phyloP scores from a whole-genome alignment of 345 rosid genomes.

The Turritis glabra region DNA sequence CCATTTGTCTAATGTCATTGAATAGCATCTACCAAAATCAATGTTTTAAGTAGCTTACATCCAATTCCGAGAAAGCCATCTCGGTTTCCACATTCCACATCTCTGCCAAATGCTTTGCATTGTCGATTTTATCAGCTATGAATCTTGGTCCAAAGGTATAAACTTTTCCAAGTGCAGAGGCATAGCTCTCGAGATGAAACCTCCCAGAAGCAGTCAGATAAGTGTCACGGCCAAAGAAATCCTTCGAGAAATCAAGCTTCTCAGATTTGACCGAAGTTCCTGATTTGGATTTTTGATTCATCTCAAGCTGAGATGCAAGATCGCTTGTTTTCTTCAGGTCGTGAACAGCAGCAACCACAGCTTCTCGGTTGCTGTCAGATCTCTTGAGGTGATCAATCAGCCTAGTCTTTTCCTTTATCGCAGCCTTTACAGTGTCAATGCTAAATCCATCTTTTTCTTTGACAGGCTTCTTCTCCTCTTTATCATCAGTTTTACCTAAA shows the following conservation, averaged over 20 bases:
- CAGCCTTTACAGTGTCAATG: conserved; percentile 61
- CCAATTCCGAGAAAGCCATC: conserved; percentile 76
- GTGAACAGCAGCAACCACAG: conserved; percentile 61
- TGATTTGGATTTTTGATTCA: conserved; percentile 45
- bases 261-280: conserved; percentile 40
- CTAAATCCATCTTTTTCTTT: conserved; percentile 44
- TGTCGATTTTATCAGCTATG: conserved; percentile 55
- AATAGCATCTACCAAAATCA: neutral
- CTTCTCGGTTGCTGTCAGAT: conserved; percentile 80
- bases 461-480: conserved; percentile 40
- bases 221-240: conserved; percentile 59
- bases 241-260: conserved; percentile 43
- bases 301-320: conserved; percentile 70
- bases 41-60: conserved; percentile 48
- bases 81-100: conserved; percentile 83
- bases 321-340: conserved; percentile 70
- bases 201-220: conserved; percentile 73
- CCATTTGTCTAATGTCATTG: neutral
- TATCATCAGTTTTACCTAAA: conserved; percentile 35
- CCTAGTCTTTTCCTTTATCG: conserved; percentile 61
- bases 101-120: conserved; percentile 62
- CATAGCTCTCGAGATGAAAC: conserved; percentile 87
- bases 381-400: conserved; percentile 74
- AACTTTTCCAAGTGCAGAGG: conserved; percentile 87
- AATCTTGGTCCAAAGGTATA: conserved; percentile 88